These are phyloP conservation scores for Postia placenta DNA, from an alignment of 768 basidiomycete genomes.

Conservation along the genomic window DNA sequence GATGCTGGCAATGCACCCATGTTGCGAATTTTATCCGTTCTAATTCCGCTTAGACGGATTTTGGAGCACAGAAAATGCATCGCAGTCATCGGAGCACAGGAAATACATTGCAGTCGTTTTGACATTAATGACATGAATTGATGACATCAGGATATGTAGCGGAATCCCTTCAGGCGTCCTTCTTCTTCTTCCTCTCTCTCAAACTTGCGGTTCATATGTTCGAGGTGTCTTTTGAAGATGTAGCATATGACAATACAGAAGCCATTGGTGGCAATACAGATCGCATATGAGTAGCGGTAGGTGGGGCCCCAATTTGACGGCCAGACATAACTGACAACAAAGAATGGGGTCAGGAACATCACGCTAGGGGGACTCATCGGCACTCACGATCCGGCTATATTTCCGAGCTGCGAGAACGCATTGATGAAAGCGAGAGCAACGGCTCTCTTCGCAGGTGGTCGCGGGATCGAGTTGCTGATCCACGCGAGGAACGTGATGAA, in stretches of 20 bases:
- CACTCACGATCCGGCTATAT: conserved; percentile 71
- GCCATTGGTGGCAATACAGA: conserved; percentile 60
- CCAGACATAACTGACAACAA: conserved; percentile 51
- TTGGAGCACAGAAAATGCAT: too few relatives aligned
- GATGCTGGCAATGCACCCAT: background rate
- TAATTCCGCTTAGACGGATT: background rate
- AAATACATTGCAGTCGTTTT: too few relatives aligned
- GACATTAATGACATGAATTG: background rate
- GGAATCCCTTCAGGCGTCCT: conserved; percentile 24
- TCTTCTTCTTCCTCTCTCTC: conserved; percentile 33
- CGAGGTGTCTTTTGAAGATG: conserved; percentile 27
- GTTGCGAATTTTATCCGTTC: background rate
- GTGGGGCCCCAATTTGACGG: conserved; percentile 63
- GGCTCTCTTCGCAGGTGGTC: conserved; percentile 82
- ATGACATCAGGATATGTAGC: conserved; percentile 30
- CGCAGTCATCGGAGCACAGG: too few relatives aligned
- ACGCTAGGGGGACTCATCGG: background rate
- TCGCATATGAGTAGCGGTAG: conserved; percentile 64
- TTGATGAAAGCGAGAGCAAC: conserved; percentile 84
- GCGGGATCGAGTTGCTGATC: conserved; percentile 57
- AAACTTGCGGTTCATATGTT: conserved; percentile 22
- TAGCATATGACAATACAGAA: conserved; percentile 32
- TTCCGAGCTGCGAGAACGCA: conserved; percentile 76
- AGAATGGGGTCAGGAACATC: conserved; percentile 28
- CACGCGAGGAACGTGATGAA: conserved; percentile 60